These are phyloP conservation scores for Vitis labrusca DNA, from an alignment of 164 flowering plant species.

Conservation along the genomic window DNA sequence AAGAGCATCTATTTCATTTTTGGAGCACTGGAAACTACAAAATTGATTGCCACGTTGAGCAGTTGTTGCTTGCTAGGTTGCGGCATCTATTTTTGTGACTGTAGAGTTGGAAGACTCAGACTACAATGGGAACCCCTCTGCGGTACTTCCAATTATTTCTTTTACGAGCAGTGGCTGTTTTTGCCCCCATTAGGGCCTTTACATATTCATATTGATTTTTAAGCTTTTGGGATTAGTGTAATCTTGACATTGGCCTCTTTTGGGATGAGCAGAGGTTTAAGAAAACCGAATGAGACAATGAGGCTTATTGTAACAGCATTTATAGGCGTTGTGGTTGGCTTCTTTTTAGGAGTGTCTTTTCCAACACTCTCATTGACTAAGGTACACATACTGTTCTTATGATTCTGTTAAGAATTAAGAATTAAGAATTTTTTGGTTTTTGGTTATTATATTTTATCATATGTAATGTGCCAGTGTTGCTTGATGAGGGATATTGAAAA, in stretches of 20 bases:
- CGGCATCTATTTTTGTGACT: slow-evolving; percentile 6
- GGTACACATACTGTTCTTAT: slow-evolving; percentile 23
- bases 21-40: slow-evolving; percentile 1
- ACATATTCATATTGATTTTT: neutral
- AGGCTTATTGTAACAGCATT: slow-evolving; percentile 48
- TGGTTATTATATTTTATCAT: neutral
- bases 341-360: slow-evolving; percentile 54
- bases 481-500: neutral
- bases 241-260: neutral
- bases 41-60: slow-evolving; percentile 15
- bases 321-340: slow-evolving; percentile 49
- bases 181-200: neutral
- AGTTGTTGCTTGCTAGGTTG: slow-evolving; percentile 15
- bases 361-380: slow-evolving; percentile 47
- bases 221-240: neutral
- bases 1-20: neutral
- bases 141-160: slow-evolving; percentile 9
- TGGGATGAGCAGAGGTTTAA: slow-evolving; percentile 21
- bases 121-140: slow-evolving; percentile 21
- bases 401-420: neutral
- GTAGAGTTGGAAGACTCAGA: slow-evolving; percentile 8
- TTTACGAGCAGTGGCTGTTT: neutral
- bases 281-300: slow-evolving; percentile 48
- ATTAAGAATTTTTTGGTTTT: neutral
- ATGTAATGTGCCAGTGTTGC: neutral